Percentiles rank a stretch among this genome's conserved stretches.
Conservation (phyloP, 305 asterid genomes). For the Fraxinus albicans region DNA sequence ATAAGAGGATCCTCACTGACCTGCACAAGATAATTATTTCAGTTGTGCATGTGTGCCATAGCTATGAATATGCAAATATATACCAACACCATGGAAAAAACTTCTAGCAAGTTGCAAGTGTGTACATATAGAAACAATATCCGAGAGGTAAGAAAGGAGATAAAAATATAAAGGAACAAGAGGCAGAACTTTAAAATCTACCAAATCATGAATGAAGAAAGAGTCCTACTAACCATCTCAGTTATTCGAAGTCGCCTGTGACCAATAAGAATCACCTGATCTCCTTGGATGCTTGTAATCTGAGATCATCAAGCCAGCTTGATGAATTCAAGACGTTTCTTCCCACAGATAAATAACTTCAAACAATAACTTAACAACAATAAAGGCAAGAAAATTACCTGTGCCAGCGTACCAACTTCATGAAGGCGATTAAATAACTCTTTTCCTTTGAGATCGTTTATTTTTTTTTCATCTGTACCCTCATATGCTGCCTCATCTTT, state of each 20-base stretch:
- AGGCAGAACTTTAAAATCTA: conserved; percentile 5
- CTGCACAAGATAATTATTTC: conserved; percentile 46
- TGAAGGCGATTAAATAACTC: conserved; percentile 81
- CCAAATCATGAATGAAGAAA: not conserved
- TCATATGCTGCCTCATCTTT: conserved; percentile 82
- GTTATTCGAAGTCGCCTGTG: conserved; percentile 89
- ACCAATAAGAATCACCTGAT: conserved; percentile 91
- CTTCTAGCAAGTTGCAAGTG: not conserved
- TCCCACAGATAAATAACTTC: conserved; percentile 5
- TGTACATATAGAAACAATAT: not conserved
- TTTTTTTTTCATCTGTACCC: conserved; percentile 67
- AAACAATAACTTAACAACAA: conserved; percentile 23
- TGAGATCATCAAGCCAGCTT: conserved; percentile 40
- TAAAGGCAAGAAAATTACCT: conserved; percentile 48
- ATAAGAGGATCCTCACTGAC: conserved; percentile 96
- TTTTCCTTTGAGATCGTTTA: conserved; percentile 81
- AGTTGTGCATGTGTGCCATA: conserved; percentile 20
- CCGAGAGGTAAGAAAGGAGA: not conserved
- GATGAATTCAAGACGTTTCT: conserved; percentile 30
- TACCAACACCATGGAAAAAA: not conserved
- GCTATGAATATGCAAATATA: not conserved
- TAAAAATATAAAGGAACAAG: not conserved
- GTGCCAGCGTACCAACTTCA: conserved; percentile 93
- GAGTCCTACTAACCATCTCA: conserved; percentile 68
- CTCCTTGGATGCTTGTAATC: conserved; percentile 95